Conservation (phyloP, 106 monocot genomes). For the Ottelia alismoides region DNA sequence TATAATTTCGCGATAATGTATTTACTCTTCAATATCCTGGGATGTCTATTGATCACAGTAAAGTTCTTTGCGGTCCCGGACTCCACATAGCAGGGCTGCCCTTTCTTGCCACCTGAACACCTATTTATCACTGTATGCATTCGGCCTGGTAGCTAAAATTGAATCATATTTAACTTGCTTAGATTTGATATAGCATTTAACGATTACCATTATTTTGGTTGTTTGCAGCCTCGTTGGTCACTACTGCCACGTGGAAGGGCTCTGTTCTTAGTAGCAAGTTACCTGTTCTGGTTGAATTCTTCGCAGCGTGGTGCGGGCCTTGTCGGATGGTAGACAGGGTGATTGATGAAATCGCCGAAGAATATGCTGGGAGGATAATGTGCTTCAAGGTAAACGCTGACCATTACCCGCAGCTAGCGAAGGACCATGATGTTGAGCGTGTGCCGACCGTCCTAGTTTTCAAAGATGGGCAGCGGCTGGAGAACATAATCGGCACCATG, state of each 20-base stretch:
- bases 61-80: too few relatives aligned
- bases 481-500: constrained; percentile 70
- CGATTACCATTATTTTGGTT: too few relatives aligned
- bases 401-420: constrained; percentile 48
- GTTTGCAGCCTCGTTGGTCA: constrained; percentile 56
- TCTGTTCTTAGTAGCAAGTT: constrained; percentile 42
- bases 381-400: constrained; percentile 57
- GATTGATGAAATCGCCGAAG: constrained; percentile 58
- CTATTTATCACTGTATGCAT: too few relatives aligned
- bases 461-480: constrained; percentile 43
- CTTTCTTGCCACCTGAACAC: too few relatives aligned
- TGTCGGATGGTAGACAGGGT: constrained; percentile 62
- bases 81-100: too few relatives aligned
- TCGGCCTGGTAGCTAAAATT: too few relatives aligned
- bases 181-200: too few relatives aligned
- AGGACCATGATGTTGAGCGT: constrained; percentile 35
- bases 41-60: too few relatives aligned
- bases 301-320: constrained; percentile 90
- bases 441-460: constrained; percentile 77
- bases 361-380: constrained; percentile 53
- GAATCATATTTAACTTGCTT: too few relatives aligned
- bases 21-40: too few relatives aligned
- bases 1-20: too few relatives aligned
- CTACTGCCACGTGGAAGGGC: constrained; percentile 54
- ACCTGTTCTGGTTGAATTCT: constrained; percentile 72